Base-by-base conservation (phyloP, 495 filamentous ascomycete genomes). In the Podospora comata region DNA sequence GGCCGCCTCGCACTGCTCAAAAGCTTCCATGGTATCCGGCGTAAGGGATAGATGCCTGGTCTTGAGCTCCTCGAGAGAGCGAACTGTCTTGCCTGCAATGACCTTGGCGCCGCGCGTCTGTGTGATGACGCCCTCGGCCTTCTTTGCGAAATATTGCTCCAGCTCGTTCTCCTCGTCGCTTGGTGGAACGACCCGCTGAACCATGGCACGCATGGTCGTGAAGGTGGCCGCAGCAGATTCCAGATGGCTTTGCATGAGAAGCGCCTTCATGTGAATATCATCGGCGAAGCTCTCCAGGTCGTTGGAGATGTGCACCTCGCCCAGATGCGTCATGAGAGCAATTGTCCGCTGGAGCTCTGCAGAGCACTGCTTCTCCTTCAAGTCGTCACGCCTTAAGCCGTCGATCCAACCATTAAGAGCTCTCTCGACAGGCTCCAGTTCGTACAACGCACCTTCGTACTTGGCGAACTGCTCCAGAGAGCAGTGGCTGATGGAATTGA, bases 341-440 rank as follows among this genome's bases (percentile, higher is more conserved):
- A 97, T 93, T 2, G 90, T 90, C 64, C 91, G 81, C 75, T 95
- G 89, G 48, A 98, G 79, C 74, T 97, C 93, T 5, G 85, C 84
- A 2, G 87, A 89, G 73, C 93, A 91, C 64, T 92, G 89, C 72
- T 89, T 87, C 79, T 91, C 88, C 74, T 93, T 92, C n/a, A 98
- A 76, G 65, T 97, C 94, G 71, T 97, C 93, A 62, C 88, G 88
- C 68, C 91, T 88, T 61, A 97, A 74, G 2, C 84, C 85, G 55
- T 97, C 93, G 69, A 98, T 89, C 89, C 94, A 97, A 32, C 86
- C 87, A 72, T 97, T 96, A 54, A 98, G 78, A 1, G 92, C 91
- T 48, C 92, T 84, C 78, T 99, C 95, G 16, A 98, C 93, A 3
- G 94, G 94, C 75, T 97, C 93, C 69, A 98, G 83, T 74, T 98